Evolutionary conservation across 306 rosid genomes (phyloP).

Genomic region (Cyclanthera cordifolia): DNA sequence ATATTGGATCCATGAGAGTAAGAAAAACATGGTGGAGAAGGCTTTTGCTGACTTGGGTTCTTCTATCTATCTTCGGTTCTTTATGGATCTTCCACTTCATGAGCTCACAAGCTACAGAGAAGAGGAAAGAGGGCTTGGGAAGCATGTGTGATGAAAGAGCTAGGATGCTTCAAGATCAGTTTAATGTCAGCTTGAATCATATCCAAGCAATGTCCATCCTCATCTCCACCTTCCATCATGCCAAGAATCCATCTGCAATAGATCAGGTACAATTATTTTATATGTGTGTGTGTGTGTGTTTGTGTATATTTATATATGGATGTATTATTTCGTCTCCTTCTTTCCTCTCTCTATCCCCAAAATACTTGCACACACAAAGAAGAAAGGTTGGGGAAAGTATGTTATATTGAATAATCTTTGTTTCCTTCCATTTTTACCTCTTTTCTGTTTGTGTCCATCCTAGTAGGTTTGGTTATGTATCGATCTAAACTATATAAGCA

Average conservation of each 20-base stretch:
- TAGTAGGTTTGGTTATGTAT: background rate
- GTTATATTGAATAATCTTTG: background rate
- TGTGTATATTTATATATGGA: background rate
- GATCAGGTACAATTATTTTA: constrained; percentile 47
- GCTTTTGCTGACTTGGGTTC: constrained; percentile 51
- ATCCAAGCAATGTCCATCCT: constrained; percentile 93
- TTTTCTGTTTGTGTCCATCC: background rate
- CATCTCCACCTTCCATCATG: constrained; percentile 86
- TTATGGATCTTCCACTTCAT: constrained; percentile 48
- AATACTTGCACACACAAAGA: background rate
- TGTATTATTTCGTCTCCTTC: constrained; percentile 12
- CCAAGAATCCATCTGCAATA: constrained; percentile 69
- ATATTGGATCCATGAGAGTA: constrained; percentile 42
- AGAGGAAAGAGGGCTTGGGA: constrained; percentile 74
- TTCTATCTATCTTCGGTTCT: constrained; percentile 43
- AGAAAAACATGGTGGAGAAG: constrained; percentile 42
- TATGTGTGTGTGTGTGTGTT: too few species aligned
- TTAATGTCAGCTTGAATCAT: constrained; percentile 93
- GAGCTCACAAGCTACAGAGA: constrained; percentile 57
- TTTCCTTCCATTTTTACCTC: background rate
- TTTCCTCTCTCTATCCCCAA: background rate
- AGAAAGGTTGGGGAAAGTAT: background rate
- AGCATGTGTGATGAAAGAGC: constrained; percentile 98
- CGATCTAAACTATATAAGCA: background rate
- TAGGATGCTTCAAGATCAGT: constrained; percentile 93